Conservation (phyloP, 225 moss, liverwort and hornwort genomes). For the Sphagnum contortum region DNA sequence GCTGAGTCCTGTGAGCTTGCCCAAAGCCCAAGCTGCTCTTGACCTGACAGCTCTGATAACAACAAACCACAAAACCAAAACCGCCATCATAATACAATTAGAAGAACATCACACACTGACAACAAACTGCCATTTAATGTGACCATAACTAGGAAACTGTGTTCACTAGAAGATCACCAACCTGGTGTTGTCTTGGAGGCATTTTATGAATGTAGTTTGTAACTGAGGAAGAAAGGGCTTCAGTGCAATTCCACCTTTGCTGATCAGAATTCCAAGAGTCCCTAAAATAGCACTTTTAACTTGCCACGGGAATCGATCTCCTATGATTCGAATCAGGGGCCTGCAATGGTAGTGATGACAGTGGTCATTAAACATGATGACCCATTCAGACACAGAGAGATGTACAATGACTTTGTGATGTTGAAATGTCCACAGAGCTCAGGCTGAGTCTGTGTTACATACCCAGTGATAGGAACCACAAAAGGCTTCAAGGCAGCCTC, state of each 20-base stretch:
- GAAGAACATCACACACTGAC: no score
- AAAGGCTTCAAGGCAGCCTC: slow-evolving; percentile 87
- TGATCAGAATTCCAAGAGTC: slow-evolving; percentile 91
- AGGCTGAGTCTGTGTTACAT: slow-evolving; percentile 2
- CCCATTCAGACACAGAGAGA: no score
- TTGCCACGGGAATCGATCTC: slow-evolving; percentile 98
- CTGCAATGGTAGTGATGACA: slow-evolving; percentile 16
- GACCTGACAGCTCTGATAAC: slow-evolving; percentile 74
- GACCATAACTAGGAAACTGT: no score
- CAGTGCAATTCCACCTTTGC: slow-evolving; percentile 82
- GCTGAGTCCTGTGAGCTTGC: slow-evolving; percentile 78
- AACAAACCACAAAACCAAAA: not conserved
- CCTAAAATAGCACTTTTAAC: slow-evolving; percentile 96
- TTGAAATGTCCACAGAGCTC: no score
- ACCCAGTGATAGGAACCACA: slow-evolving; percentile 90
- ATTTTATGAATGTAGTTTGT: slow-evolving; percentile 97
- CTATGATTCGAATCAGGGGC: slow-evolving; percentile 91
- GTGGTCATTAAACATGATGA: no score
- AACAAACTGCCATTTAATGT: no score
- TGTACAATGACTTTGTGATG: no score
- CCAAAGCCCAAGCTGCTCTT: slow-evolving; percentile 86
- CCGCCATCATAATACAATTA: no score
- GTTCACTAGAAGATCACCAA: slow-evolving; percentile 1
- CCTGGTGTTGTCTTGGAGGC: slow-evolving; percentile 94
- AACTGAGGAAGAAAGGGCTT: slow-evolving; percentile 97